Evolutionary conservation across 441 rosid genomes (phyloP), one percentile per base, ranked within the genome.

Genomic region (Brassica hybrid): DNA sequence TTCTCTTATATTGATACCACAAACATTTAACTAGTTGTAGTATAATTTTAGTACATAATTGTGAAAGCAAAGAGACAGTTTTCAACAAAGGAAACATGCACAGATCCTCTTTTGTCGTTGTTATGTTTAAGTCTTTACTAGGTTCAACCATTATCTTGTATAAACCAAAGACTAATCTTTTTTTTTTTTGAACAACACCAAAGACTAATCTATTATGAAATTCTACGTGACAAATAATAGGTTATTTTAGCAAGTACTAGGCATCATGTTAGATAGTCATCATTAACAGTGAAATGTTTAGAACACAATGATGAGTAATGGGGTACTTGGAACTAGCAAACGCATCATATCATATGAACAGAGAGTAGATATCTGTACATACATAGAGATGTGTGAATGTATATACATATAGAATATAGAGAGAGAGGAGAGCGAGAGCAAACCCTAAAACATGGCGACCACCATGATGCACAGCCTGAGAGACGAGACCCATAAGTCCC

Each of bases 391-490:
- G 58, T 52, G 21, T 52, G 58, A 52, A 52, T 52, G 73, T 16
- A 43, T 66, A 34, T 17, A 63, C 4, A 62, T 12, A 12, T 21
- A 70, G 19, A 56, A 36, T 11, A 41, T 11, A 41, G 61, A 73
- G 67, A 76, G 50, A 69, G 68, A 75, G 78, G 71, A 75, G 23
- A 80, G 71, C 78, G 70, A 69, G 77, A 64, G 69, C 89, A 81
- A 87, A 94, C 98, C 98, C 96, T 89, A 94, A 83, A 84, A 94
- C 98, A 88, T 92, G 98, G 83, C 98, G 97, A 82, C 97, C 98
- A 63, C 96, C 98, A 91, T 89, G 94, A 90, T 89, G 96, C 88
- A 92, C 98, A 41, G 96, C 97, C 81, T 94, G 98, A 84, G 98
- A 94, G 83, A 94, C 91, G 73, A 94, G 94, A 84, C 97, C 98